Evolutionary conservation across 192 early-diverging fungal species (phyloP).

Genomic region (Podila verticillata): DNA sequence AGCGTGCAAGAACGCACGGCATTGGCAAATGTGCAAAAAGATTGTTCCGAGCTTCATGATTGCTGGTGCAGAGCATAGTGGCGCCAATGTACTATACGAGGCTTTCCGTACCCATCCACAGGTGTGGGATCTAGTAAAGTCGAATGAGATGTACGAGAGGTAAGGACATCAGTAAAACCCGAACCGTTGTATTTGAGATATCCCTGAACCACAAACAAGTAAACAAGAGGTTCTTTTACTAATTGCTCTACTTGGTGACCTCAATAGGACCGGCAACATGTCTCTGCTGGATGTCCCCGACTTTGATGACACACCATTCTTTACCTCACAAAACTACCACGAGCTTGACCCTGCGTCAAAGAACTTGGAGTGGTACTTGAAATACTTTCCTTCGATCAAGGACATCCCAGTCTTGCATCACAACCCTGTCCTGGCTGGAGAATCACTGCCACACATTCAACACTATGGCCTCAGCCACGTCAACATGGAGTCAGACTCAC

Average conservation of each 20-base stretch:
- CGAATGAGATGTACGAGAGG: constrained; percentile 50
- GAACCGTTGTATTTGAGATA: no score
- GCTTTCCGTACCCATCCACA: constrained; percentile 58
- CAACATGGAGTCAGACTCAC: constrained; percentile 35
- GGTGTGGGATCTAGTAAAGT: constrained; percentile 51
- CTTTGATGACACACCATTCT: constrained; percentile 35
- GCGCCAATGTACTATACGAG: constrained; percentile 53
- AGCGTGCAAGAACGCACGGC: constrained; percentile 50
- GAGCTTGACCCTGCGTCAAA: constrained; percentile 44
- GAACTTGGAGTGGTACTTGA: constrained; percentile 49
- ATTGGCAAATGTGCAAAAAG: constrained; percentile 58
- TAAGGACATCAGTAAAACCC: neutral
- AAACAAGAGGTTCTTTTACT: neutral
- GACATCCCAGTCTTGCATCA: constrained; percentile 38
- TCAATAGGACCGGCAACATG: constrained; percentile 29
- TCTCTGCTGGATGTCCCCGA: constrained; percentile 41
- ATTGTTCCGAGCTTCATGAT: constrained; percentile 64
- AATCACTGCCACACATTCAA: constrained; percentile 47
- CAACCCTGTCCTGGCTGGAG: constrained; percentile 44
- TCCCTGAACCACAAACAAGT: neutral
- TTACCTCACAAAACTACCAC: constrained; percentile 44
- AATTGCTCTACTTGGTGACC: neutral
- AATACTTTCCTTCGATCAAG: constrained; percentile 51
- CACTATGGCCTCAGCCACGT: constrained; percentile 49
- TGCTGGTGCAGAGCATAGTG: constrained; percentile 61